A percentile compares a stretch with the other conserved stretches of the same genome.
Evolutionary conservation across 2,329 filamentous ascomycete genomes (phyloP).

Genomic region (Fusarium caatingaense): DNA sequence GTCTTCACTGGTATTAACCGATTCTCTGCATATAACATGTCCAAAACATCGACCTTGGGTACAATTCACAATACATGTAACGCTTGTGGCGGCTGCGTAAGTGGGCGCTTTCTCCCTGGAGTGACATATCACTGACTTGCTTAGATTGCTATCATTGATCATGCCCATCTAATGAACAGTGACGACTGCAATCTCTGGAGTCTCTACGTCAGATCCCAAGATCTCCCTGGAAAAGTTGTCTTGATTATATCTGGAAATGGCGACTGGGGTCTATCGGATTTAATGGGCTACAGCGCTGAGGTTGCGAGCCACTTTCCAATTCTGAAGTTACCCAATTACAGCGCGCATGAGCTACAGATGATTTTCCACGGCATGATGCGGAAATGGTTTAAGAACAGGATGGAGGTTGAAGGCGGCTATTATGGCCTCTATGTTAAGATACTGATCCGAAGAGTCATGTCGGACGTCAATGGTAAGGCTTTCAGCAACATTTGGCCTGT

Average conservation of each 20-base stretch:
- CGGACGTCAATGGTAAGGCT: slow-evolving; percentile 68
- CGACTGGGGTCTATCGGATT: slow-evolving; percentile 67
- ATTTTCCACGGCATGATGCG: slow-evolving; percentile 69
- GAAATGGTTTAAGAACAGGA: slow-evolving; percentile 63
- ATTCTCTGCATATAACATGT: slow-evolving; percentile 47
- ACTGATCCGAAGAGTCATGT: slow-evolving; percentile 68
- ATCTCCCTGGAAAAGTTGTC: slow-evolving; percentile 46
- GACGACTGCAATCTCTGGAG: slow-evolving; percentile 47
- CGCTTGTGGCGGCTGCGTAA: slow-evolving; percentile 68
- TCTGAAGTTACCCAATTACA: slow-evolving; percentile 74
- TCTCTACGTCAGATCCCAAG: slow-evolving; percentile 42
- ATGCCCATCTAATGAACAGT: slow-evolving; percentile 47
- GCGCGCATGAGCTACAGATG: slow-evolving; percentile 67
- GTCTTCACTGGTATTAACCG: slow-evolving; percentile 55
- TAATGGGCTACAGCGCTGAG: slow-evolving; percentile 66
- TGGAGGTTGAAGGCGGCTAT: slow-evolving; percentile 69
- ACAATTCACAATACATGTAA: slow-evolving; percentile 56
- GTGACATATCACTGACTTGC: slow-evolving; percentile 14
- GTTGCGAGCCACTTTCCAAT: slow-evolving; percentile 46
- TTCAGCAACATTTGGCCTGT: slow-evolving; percentile 79
- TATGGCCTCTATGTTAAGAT: slow-evolving; percentile 72
- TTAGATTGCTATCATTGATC: slow-evolving; percentile 47
- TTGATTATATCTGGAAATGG: slow-evolving; percentile 47
- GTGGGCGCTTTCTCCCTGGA: slow-evolving; percentile 6
- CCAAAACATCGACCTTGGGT: slow-evolving; percentile 50